A percentile compares a stretch with the other conserved stretches of the same genome.
phyloP scores from a whole-genome alignment of 306 rosid species.

The Castanea crenata region DNA sequence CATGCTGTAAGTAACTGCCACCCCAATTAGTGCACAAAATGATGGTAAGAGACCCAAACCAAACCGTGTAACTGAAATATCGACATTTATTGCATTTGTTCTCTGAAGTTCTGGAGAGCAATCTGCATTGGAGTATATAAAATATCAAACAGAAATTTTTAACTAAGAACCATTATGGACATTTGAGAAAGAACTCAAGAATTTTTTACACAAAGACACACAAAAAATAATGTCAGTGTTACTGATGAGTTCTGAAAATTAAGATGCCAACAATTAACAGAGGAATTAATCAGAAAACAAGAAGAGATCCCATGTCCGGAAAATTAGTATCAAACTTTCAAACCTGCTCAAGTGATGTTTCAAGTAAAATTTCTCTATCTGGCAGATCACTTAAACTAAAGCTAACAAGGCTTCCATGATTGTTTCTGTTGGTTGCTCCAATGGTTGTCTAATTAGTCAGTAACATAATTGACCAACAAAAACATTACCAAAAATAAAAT shows the following conservation, averaged over 20 bases:
- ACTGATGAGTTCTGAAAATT: neutral
- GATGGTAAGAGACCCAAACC: constrained; percentile 89
- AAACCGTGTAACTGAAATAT: constrained; percentile 62
- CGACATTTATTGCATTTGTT: constrained; percentile 7
- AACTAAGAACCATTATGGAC: neutral
- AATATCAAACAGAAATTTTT: constrained; percentile 3
- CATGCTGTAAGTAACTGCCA: constrained; percentile 65
- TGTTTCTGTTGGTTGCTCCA: no score
- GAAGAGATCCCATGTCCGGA: neutral
- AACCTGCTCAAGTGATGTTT: neutral
- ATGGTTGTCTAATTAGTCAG: no score
- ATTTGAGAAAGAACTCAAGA: neutral
- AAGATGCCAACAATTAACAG: neutral
- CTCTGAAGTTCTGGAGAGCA: constrained; percentile 22
- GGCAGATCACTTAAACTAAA: neutral
- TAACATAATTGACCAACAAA: no score
- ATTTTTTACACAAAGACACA: neutral
- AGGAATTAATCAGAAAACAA: neutral
- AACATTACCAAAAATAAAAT: no score
- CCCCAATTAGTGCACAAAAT: constrained; percentile 56
- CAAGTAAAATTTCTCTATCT: neutral
- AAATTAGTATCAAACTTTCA: neutral
- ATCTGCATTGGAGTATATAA: constrained; percentile 43
- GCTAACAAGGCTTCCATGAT: neutral
- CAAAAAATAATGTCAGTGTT: neutral